A percentile compares a stretch with the other conserved stretches of the same genome.
Conservation (phyloP, 345 rosid species). For the Populus pruinosa region DNA sequence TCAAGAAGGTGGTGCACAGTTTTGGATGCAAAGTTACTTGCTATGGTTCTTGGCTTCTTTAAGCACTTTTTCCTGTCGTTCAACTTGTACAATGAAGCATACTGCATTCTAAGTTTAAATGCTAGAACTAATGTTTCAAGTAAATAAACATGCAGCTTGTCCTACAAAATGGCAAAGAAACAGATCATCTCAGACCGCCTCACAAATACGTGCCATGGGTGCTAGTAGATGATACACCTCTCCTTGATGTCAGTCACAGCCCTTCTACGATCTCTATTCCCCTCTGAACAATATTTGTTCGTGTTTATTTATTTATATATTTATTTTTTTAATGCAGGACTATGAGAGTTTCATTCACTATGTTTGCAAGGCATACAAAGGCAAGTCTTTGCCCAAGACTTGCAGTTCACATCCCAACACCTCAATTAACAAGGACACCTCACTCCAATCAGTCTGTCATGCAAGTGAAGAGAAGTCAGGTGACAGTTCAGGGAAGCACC, state of each 20-base stretch:
- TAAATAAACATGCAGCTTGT: not conserved
- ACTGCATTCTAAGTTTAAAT: not conserved
- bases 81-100: not conserved
- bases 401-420: conserved; percentile 11
- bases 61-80: not conserved
- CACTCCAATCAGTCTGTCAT: conserved; percentile 19
- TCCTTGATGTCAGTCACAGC: conserved; percentile 3
- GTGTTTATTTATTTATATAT: not conserved
- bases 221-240: not conserved
- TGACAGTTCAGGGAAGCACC: not conserved
- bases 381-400: conserved; percentile 17
- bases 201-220: conserved; percentile 4
- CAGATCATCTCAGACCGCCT: not conserved
- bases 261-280: not conserved
- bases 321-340: conserved; percentile 21
- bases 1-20: not conserved
- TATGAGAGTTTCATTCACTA: conserved; percentile 21
- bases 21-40: not conserved
- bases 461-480: not conserved
- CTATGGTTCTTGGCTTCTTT: not conserved
- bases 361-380: conserved; percentile 37
- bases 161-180: not conserved
- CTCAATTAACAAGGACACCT: not conserved
- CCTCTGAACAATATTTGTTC: not conserved
- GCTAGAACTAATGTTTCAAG: not conserved